These are phyloP conservation scores for Mortierella sp. DNA, from an alignment of 371 early-diverging fungal genomes.

Conservation along the genomic window DNA sequence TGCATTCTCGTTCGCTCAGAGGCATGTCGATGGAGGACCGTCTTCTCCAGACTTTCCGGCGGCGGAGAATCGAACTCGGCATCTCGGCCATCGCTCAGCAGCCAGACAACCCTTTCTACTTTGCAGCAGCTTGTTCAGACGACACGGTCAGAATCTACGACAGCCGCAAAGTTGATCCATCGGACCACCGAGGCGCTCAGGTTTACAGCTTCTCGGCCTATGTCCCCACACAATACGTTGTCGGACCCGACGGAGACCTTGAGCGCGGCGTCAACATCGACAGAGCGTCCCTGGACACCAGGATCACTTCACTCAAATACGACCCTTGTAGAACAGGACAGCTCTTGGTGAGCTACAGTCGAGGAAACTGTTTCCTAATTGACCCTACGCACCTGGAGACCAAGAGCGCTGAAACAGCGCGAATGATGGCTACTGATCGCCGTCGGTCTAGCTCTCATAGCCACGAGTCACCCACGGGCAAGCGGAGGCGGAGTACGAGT, in stretches of 20 bases:
- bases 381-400: constrained; percentile 35
- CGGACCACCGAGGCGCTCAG: constrained; percentile 45
- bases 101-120: constrained; percentile 56
- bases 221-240: constrained; percentile 28
- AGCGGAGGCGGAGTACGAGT: constrained; percentile 30
- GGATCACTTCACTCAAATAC: constrained; percentile 53
- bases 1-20: background rate
- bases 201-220: constrained; percentile 59
- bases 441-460: constrained; percentile 6
- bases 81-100: constrained; percentile 58
- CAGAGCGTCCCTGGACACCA: constrained; percentile 29
- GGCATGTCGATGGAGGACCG: constrained; percentile 19
- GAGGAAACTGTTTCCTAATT: constrained; percentile 46
- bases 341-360: constrained; percentile 51
- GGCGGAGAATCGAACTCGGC: constrained; percentile 20
- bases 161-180: constrained; percentile 30
- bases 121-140: constrained; percentile 60
- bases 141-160: constrained; percentile 62
- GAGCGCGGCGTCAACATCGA: constrained; percentile 16
- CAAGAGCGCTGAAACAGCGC: constrained; percentile 5
- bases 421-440: background rate
- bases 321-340: constrained; percentile 52
- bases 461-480: constrained; percentile 24
- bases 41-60: constrained; percentile 15
- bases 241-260: constrained; percentile 27